These are phyloP conservation scores for Geoglossum cookeanum DNA, from an alignment of 2,329 filamentous ascomycete genomes.

Conservation along the genomic window DNA sequence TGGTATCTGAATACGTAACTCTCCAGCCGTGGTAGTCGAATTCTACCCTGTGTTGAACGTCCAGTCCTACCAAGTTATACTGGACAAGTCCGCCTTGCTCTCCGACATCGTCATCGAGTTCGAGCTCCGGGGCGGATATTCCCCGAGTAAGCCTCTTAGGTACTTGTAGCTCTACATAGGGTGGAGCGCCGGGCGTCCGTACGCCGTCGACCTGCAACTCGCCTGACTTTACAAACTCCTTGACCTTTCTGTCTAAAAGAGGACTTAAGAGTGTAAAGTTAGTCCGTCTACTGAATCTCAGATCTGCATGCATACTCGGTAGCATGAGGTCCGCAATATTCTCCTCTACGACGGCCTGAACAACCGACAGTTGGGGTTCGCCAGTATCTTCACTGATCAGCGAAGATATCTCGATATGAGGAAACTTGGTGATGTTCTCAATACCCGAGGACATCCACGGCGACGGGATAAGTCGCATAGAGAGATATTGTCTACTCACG, in stretches of 20 bases:
- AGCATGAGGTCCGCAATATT: constrained; percentile 2
- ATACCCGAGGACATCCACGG: neutral
- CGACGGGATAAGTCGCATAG: neutral
- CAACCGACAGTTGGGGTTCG: neutral
- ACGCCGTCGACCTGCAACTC: neutral
- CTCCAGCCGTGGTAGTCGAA: constrained; percentile 12
- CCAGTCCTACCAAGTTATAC: constrained; percentile 17
- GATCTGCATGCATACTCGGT: neutral
- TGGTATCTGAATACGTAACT: constrained; percentile 13
- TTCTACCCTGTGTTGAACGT: constrained; percentile 11
- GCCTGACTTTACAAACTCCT: neutral
- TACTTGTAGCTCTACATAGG: neutral
- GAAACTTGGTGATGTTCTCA: neutral
- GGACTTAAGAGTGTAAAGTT: neutral
- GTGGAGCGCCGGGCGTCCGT: neutral
- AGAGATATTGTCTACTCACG: neutral
- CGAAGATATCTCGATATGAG: neutral
- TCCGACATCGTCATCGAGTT: neutral
- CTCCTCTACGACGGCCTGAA: constrained; percentile 2
- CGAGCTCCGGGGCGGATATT: neutral
- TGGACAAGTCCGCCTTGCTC: constrained; percentile 9
- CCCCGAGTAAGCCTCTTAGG: constrained; percentile 1
- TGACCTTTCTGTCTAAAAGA: neutral
- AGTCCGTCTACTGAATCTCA: neutral
- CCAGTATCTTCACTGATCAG: neutral